Base-by-base conservation (phyloP, 139 green algal species). In the Picochlorum sp. region DNA sequence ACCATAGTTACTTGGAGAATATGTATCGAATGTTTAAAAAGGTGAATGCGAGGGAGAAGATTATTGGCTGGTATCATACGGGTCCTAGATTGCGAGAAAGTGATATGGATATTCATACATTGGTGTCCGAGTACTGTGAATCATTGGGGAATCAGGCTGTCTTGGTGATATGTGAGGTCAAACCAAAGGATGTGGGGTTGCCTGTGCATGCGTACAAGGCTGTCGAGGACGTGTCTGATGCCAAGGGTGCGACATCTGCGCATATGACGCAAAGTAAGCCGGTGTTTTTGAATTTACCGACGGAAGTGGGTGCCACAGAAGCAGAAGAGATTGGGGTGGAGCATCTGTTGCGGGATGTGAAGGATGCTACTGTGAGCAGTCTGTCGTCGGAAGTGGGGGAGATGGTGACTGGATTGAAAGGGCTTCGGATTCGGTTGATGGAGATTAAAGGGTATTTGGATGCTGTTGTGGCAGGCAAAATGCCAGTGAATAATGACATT, bases 1-100 rank as follows among this genome's bases (percentile, higher is more conserved):
- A 99, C 73, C 94, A 99, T 83, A 93, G 77, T 63, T 99, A 98
- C 80, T 70, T 96, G 56, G 94, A 98, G 68, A 79, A 79, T 47
- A 99, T 99, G 91, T 96, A 82, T 71, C 62, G 71, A 46, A 99
- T 99, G 94, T 98, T 97, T 79, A 96, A 94, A 68, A 98, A 97
- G 67, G 96, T 99, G 57, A 98, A 98, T 77, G 94, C 94, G 0
- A 82, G 89, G 6, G 94, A 99, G 74, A 80, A 85, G 23, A 71
- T 99, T 6, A 79, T 99, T 16, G 94, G 94, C 7, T 99, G 95
- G 92, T 99, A 99, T 82, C 94, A 87, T 85, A 98, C 92, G 2
- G 94, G 94, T 0, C 94, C 94, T 2, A 87, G 92, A 52, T 71
- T 99, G 28, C 65, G 90, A 3, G 85, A 96, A 69, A 82, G 81